These are phyloP conservation scores for Backusella circina DNA, from an alignment of 192 early-diverging fungal species.

Conservation along the genomic window DNA sequence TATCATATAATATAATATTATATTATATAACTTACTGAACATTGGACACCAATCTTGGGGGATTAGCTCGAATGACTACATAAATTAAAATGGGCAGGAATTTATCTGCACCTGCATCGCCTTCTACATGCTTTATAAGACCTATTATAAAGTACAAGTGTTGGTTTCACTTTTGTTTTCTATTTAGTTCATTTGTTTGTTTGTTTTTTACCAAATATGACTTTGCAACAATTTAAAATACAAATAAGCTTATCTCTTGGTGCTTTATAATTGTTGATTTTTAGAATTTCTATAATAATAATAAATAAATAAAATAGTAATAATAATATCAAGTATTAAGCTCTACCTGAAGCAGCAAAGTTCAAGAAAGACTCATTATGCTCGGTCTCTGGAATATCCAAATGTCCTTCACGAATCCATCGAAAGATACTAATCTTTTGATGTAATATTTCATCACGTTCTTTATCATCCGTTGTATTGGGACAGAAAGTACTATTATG, in stretches of 20 bases:
- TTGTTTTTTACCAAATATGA: constrained; percentile 65
- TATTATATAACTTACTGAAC: constrained; percentile 64
- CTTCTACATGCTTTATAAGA: constrained; percentile 34
- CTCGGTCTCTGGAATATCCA: constrained; percentile 62
- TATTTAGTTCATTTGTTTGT: background rate
- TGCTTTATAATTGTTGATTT: constrained; percentile 82
- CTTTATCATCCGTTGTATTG: constrained; percentile 70
- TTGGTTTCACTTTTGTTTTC: background rate
- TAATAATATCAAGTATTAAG: background rate
- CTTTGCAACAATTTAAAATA: constrained; percentile 80
- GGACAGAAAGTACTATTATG: constrained; percentile 67
- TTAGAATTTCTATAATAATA: constrained; percentile 57
- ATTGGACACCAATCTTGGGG: constrained; percentile 76
- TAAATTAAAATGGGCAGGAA: constrained; percentile 80
- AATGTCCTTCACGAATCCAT: constrained; percentile 68
- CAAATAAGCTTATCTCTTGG: constrained; percentile 85
- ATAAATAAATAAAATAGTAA: background rate
- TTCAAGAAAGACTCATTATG: constrained; percentile 65
- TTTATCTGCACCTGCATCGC: constrained; percentile 69
- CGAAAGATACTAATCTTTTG: constrained; percentile 77
- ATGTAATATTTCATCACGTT: constrained; percentile 69
- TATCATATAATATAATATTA: background rate
- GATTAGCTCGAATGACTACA: constrained; percentile 70
- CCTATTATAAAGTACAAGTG: background rate
- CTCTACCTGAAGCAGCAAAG: constrained; percentile 58